Percentiles rank a stretch among this genome's conserved stretches.
These are phyloP conservation scores for Penicillium cataractarum DNA, from an alignment of 495 filamentous ascomycete species.

Conservation along the genomic window DNA sequence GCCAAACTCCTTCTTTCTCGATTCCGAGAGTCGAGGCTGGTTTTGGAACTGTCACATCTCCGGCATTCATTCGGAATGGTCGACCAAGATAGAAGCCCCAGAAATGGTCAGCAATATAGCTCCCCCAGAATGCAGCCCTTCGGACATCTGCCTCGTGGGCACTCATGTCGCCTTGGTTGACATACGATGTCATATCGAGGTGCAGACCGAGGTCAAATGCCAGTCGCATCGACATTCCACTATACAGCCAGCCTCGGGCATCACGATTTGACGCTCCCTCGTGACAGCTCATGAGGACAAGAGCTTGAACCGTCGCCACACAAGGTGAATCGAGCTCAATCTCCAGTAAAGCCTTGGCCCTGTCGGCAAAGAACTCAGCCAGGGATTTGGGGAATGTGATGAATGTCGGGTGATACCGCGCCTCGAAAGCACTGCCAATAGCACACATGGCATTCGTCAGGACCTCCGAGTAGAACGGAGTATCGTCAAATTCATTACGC, in stretches of 20 bases:
- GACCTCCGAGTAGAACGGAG: constrained; percentile 53
- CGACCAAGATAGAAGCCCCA: constrained; percentile 55
- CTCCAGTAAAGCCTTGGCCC: constrained; percentile 53
- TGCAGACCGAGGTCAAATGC: constrained; percentile 55
- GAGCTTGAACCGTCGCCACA: constrained; percentile 54
- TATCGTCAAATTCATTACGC: constrained; percentile 47
- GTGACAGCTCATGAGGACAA: constrained; percentile 52
- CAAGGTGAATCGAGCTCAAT: constrained; percentile 54
- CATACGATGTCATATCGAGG: constrained; percentile 51
- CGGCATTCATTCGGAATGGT: constrained; percentile 51
- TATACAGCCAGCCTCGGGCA: constrained; percentile 56
- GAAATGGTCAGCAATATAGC: constrained; percentile 54
- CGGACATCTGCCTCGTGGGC: constrained; percentile 49
- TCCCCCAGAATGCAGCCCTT: constrained; percentile 52
- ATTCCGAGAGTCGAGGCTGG: constrained; percentile 40
- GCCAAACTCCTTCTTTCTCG: constrained; percentile 46
- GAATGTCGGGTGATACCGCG: constrained; percentile 50
- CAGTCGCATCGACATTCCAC: constrained; percentile 56
- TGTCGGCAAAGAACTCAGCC: constrained; percentile 52
- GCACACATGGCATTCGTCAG: constrained; percentile 57
- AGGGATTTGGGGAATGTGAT: constrained; percentile 52
- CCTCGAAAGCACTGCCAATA: constrained; percentile 51
- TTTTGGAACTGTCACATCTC: constrained; percentile 49
- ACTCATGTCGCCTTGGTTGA: constrained; percentile 47
- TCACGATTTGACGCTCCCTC: constrained; percentile 52